Evolutionary conservation across 441 rosid species (phyloP), one percentile per base, ranked within the genome.

Genomic region (Populus hybrid): DNA sequence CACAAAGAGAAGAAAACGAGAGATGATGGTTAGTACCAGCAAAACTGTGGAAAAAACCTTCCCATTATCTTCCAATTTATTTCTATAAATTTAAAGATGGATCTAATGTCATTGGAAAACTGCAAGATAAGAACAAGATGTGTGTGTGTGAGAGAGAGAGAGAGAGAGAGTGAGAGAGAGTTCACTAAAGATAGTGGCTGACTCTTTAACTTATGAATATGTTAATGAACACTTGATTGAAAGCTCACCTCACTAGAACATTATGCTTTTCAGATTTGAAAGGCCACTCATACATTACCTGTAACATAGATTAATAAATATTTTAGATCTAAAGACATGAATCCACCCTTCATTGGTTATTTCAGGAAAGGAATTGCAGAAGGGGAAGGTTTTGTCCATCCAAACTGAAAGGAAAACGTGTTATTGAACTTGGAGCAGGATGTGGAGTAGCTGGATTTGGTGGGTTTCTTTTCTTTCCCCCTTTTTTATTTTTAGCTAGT

Each of bases 371-470:
- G 81, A 94, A 95, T 85, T 86, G 97, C 82, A 88, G 97, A 86
- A 94, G 84, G 80, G 99, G 99, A 80, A 88, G 86, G 83, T 94
- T 95, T 84, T 88, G 86, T 84, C 88, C 89, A 6, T 88, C 94
- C 66, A 95, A 90, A 85, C 90, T 95, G 66, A 91, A 92, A 88
- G 97, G 99, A 79, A 94, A 91, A 82, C 97, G 93, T 69, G 97
- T 78, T 57, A 88, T 95, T 74, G 98, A 95, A 84, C 97, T 95
- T 69, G 99, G 99, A 81, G 98, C 98, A 0, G 99, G 99, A 77
- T 95, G 99, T 77, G 98, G 99, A 42, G 97, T 95, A 63, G 95
- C 98, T 67, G 97, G 98, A 72, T 94, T 94, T 81, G 99, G 98
- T 91, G 85, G 81, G 96, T 86, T 74, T 80, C 40, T 46, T 4